Conservation (phyloP, 2,329 filamentous ascomycete species). For the Amesomyces nigricolor region DNA sequence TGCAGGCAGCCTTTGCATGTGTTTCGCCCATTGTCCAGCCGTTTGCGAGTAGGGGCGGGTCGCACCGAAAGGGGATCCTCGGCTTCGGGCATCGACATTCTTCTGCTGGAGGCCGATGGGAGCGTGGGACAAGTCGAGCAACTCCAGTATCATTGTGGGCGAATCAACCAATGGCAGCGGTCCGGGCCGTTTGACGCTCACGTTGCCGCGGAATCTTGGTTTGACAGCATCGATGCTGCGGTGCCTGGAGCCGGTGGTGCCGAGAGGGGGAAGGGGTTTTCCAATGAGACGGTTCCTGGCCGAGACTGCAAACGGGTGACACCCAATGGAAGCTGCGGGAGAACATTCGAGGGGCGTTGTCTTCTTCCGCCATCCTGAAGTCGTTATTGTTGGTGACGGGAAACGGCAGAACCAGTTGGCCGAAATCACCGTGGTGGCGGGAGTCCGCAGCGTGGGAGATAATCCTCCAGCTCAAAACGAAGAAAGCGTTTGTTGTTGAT, state of each 20-base stretch:
- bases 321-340: slow-evolving; percentile 16
- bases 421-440: background rate
- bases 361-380: slow-evolving; percentile 5
- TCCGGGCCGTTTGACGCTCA: slow-evolving; percentile 22
- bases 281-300: slow-evolving; percentile 21
- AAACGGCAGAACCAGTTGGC: background rate
- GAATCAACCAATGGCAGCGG: slow-evolving; percentile 17
- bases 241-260: slow-evolving; percentile 15
- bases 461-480: no score
- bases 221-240: slow-evolving; percentile 22
- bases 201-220: slow-evolving; percentile 23
- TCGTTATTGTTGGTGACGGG: background rate
- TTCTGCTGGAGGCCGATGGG: slow-evolving; percentile 12
- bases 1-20: background rate
- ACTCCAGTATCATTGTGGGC: slow-evolving; percentile 11
- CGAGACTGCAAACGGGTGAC: slow-evolving; percentile 21
- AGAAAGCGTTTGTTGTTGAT: no score
- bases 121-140: slow-evolving; percentile 14
- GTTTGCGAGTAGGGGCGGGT: slow-evolving; percentile 19
- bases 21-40: slow-evolving; percentile 20
- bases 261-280: background rate
- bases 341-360: slow-evolving; percentile 17
- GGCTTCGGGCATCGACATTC: slow-evolving; percentile 24
- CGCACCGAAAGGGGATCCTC: slow-evolving; percentile 11
- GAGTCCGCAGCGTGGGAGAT: no score